Evolutionary conservation across 176 grass and related monocot genomes (phyloP).

Genomic region (maize (Zea mays)): Zm-B73-REFERENCE-NAM-5.0 NC_050103.1:14326001-14326500

Average conservation of each 20-base stretch:
- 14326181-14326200: slow-evolving; percentile 57
- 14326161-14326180: slow-evolving; percentile 87
- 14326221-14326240: slow-evolving; percentile 72
- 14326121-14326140: slow-evolving; percentile 73
- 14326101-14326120: slow-evolving; percentile 76
- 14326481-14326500: slow-evolving; percentile 83
- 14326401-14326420: slow-evolving; percentile 46
- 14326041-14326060: slow-evolving; percentile 66
- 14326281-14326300: slow-evolving; percentile 56
- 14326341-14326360: slow-evolving; percentile 91
- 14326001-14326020: slow-evolving; percentile 65
- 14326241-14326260: slow-evolving; percentile 76
- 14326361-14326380: slow-evolving; percentile 77
- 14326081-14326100: slow-evolving; percentile 70
- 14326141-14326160: slow-evolving; percentile 82
- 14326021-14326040: slow-evolving; percentile 14
- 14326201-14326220: slow-evolving; percentile 54
- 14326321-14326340: slow-evolving; percentile 88
- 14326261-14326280: slow-evolving; percentile 84
- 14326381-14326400: slow-evolving; percentile 66
- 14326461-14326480: slow-evolving; percentile 86
- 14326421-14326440: slow-evolving; percentile 49
- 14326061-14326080: slow-evolving; percentile 90
- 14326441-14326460: slow-evolving; percentile 39
- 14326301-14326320: slow-evolving; percentile 41